Percentiles rank a stretch among this genome's conserved stretches.
Evolutionary conservation across 2,329 filamentous ascomycete species (phyloP).

Genomic region (Alternaria sp.): DNA sequence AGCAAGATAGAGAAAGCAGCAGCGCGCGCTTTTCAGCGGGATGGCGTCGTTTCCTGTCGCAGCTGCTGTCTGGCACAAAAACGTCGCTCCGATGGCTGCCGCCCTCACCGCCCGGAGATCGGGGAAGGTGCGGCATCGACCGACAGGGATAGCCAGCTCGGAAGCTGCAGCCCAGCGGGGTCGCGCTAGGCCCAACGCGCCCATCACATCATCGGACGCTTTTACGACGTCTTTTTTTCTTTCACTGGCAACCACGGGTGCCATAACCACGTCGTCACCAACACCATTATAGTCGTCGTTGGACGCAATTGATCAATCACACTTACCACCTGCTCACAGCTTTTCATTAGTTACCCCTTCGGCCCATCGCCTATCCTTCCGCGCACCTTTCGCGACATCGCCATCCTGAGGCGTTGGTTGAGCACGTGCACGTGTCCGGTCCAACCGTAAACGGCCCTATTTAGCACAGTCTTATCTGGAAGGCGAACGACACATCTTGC

Average conservation of each 20-base stretch:
- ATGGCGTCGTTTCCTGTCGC: slow-evolving; percentile 19
- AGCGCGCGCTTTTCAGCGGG: slow-evolving; percentile 12
- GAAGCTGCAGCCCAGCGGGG: slow-evolving; percentile 16
- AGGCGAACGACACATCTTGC: slow-evolving; percentile 35
- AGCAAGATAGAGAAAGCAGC: not conserved
- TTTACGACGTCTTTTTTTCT: slow-evolving; percentile 13
- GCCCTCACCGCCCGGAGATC: slow-evolving; percentile 21
- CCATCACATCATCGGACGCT: slow-evolving; percentile 19
- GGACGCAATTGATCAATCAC: not conserved
- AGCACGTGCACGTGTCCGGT: slow-evolving; percentile 31
- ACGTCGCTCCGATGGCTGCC: slow-evolving; percentile 11
- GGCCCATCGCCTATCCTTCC: not conserved
- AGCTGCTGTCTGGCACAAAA: slow-evolving; percentile 12
- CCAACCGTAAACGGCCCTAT: slow-evolving; percentile 31
- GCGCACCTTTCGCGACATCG: not conserved
- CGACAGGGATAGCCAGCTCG: slow-evolving; percentile 16
- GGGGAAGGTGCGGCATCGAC: slow-evolving; percentile 16
- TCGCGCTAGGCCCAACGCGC: slow-evolving; percentile 9
- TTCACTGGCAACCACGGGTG: not conserved
- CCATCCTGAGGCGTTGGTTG: not conserved
- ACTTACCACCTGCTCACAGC: not conserved
- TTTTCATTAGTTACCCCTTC: not conserved
- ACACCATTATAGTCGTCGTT: not conserved
- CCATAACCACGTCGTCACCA: not conserved
- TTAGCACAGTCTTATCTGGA: slow-evolving; percentile 37